A percentile compares a stretch with the other conserved stretches of the same genome.
Evolutionary conservation across 2,329 filamentous ascomycete species (phyloP).

Genomic region (Cladophialophora psammophila): DNA sequence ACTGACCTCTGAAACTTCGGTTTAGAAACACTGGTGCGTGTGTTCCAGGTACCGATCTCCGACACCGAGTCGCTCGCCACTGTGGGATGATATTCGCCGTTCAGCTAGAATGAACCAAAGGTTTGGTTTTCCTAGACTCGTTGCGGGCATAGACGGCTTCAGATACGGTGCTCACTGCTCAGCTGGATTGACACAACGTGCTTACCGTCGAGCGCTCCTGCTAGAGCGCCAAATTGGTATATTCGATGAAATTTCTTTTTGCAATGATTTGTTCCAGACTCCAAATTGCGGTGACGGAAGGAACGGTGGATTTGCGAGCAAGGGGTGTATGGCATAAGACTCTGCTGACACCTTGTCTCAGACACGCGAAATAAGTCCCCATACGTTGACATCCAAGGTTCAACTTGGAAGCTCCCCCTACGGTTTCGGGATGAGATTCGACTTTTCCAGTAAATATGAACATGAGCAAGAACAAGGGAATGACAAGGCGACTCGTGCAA

Average conservation of each 20-base stretch:
- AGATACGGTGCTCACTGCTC: slow-evolving; percentile 1
- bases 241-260: not conserved
- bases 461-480: not conserved
- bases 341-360: slow-evolving; percentile 17
- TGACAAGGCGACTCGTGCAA: not conserved
- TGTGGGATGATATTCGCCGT: slow-evolving; percentile 2
- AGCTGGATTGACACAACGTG: slow-evolving; percentile 23
- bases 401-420: not conserved
- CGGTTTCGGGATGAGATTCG: not conserved
- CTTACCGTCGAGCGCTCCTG: not conserved
- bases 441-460: not conserved
- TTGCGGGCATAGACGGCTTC: not conserved
- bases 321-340: slow-evolving; percentile 9
- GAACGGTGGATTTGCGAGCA: not conserved
- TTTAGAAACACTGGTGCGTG: slow-evolving; percentile 14
- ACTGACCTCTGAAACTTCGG: slow-evolving; percentile 23
- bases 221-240: not conserved
- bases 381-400: not conserved
- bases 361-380: not conserved
- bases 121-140: not conserved
- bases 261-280: not conserved
- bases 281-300: slow-evolving; percentile 6
- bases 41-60: slow-evolving; percentile 27
- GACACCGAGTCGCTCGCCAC: slow-evolving; percentile 19
- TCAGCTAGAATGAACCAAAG: slow-evolving; percentile 3